Conservation (phyloP, 495 filamentous ascomycete species). For the Penicillium ochrochloron region DNA sequence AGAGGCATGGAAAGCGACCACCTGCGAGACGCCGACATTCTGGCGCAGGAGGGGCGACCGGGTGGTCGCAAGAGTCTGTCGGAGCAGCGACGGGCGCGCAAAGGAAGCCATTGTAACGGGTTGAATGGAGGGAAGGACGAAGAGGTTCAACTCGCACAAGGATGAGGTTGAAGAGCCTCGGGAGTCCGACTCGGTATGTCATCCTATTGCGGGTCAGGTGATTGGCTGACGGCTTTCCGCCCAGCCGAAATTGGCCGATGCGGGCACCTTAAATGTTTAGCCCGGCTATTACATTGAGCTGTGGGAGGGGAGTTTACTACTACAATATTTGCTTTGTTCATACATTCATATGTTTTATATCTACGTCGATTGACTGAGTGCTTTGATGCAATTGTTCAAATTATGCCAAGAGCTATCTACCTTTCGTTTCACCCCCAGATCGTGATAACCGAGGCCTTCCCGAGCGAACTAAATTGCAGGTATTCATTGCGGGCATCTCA, state of each 20-base stretch:
- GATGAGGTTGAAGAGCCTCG: constrained; percentile 55
- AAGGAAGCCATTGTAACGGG: constrained; percentile 50
- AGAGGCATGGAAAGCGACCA: constrained; percentile 76
- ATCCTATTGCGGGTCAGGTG: constrained; percentile 45
- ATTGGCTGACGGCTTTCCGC: constrained; percentile 48
- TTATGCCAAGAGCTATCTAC: background rate
- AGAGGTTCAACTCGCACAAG: constrained; percentile 34
- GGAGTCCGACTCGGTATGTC: constrained; percentile 52
- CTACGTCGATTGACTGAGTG: background rate
- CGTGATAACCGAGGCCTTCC: constrained; percentile 20
- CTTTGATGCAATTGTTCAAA: background rate
- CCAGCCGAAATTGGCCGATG: constrained; percentile 53
- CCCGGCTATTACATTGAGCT: constrained; percentile 7
- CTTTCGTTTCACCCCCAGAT: background rate
- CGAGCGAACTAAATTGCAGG: constrained; percentile 1
- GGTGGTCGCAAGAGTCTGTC: constrained; percentile 46
- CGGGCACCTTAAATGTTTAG: constrained; percentile 34
- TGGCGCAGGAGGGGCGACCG: constrained; percentile 43
- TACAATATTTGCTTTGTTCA: background rate
- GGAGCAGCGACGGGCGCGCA: constrained; percentile 46
- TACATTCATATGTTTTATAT: background rate
- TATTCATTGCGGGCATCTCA: constrained; percentile 22
- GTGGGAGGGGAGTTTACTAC: background rate
- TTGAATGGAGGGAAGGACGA: constrained; percentile 28
- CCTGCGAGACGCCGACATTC: constrained; percentile 49